phyloP scores from a whole-genome alignment of 331 rosid genomes.

The Dryas integrifolia region DNA sequence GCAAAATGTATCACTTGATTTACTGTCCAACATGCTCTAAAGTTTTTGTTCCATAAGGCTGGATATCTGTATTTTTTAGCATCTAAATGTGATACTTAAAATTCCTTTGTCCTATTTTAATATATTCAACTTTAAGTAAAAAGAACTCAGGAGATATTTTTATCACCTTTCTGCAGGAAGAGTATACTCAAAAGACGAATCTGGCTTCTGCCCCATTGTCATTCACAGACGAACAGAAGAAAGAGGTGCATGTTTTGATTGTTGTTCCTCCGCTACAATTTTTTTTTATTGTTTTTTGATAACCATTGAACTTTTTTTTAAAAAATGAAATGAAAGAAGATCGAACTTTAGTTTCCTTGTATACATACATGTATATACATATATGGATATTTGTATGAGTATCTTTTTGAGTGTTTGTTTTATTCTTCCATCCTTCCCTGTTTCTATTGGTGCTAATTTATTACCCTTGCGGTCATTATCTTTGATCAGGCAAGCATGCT shows the following conservation, averaged over 20 bases:
- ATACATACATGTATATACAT: neutral
- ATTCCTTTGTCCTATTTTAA: neutral
- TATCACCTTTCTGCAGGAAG: constrained; percentile 59
- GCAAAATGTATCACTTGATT: constrained; percentile 18
- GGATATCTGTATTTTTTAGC: neutral
- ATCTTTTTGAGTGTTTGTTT: constrained; percentile 8
- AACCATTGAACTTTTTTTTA: too few species aligned
- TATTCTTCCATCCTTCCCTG: neutral
- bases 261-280: constrained; percentile 17
- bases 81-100: neutral
- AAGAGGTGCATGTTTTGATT: constrained; percentile 52
- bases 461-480: constrained; percentile 27
- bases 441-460: constrained; percentile 4
- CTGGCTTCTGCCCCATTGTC: constrained; percentile 53
- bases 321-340: too few species aligned
- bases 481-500: constrained; percentile 68
- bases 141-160: neutral
- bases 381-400: constrained; percentile 4
- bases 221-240: constrained; percentile 65
- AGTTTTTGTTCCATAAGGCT: neutral
- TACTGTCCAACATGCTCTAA: constrained; percentile 3
- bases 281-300: neutral
- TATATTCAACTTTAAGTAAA: neutral
- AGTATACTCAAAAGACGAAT: constrained; percentile 65
- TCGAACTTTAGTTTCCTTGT: constrained; percentile 16